phyloP scores from a whole-genome alignment of 306 rosid species.

The Malus domestica region DNA sequence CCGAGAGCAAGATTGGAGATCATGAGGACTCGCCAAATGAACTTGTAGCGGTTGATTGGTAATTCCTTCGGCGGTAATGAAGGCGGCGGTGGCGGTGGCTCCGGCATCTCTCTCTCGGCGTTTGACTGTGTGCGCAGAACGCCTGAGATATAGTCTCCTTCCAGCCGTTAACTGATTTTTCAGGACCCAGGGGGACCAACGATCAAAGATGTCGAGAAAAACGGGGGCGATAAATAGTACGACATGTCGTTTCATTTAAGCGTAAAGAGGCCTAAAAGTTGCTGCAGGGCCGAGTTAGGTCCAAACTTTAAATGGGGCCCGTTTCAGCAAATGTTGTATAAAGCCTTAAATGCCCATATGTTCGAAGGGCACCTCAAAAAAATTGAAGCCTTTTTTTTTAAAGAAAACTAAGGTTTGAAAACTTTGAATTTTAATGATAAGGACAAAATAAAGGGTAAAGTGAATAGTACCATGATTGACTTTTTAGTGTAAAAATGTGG shows the following conservation, averaged over 20 bases:
- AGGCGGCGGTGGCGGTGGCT: constrained; percentile 22
- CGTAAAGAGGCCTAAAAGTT: background rate
- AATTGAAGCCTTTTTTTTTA: too few relatives aligned
- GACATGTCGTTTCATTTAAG: background rate
- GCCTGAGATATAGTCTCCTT: background rate
- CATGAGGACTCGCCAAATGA: constrained; percentile 70
- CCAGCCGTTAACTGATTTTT: background rate
- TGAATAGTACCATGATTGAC: too few relatives aligned
- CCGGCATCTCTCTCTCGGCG: constrained; percentile 17
- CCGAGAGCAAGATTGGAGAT: constrained; percentile 72
- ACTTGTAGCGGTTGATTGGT: constrained; percentile 47
- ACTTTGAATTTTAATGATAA: too few relatives aligned
- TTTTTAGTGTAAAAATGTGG: too few relatives aligned
- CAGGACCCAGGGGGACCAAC: too few relatives aligned
- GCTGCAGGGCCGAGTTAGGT: background rate
- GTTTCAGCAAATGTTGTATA: too few relatives aligned
- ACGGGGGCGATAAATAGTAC: background rate
- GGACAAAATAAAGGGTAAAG: too few relatives aligned
- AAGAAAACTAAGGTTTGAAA: too few relatives aligned
- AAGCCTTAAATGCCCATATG: too few relatives aligned
- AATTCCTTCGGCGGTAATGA: constrained; percentile 29
- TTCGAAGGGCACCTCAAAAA: too few relatives aligned
- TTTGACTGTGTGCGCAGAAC: background rate
- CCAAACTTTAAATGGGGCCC: background rate
- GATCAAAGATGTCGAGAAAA: background rate